A percentile compares a stretch with the other conserved stretches of the same genome.
Conservation (phyloP, 257 asterid species). For the Solanum paucissectum region DNA sequence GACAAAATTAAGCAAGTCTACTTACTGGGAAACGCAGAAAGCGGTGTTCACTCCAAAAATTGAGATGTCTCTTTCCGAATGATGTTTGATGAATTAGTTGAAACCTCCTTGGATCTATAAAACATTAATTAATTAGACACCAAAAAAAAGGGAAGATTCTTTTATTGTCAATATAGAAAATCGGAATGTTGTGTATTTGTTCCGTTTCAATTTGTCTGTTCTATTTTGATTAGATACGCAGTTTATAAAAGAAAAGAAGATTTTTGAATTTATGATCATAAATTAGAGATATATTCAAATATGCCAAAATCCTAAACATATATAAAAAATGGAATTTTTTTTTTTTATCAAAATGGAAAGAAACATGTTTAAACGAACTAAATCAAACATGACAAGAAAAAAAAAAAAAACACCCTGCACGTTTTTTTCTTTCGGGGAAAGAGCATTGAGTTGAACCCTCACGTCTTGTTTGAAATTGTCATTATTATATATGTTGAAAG, state of each 20-base stretch:
- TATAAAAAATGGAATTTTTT: too few species aligned
- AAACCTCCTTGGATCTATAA: constrained; percentile 53
- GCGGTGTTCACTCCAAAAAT: constrained; percentile 44
- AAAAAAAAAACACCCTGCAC: neutral
- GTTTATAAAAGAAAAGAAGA: too few species aligned
- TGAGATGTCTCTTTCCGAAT: constrained; percentile 64
- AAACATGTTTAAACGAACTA: neutral
- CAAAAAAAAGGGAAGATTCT: neutral
- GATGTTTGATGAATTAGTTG: constrained; percentile 63
- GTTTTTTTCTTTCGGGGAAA: neutral
- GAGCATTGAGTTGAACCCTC: neutral
- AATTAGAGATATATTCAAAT: too few species aligned
- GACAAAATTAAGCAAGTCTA: neutral
- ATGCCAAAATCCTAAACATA: too few species aligned
- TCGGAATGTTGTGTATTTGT: neutral
- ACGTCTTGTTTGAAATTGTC: neutral
- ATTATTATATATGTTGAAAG: neutral
- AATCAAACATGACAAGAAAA: neutral
- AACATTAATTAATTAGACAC: neutral
- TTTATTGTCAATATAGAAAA: neutral
- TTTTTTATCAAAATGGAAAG: neutral
- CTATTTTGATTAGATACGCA: neutral
- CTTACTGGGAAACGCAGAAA: constrained; percentile 51
- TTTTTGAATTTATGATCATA: too few species aligned
- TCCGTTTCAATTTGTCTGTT: too few species aligned